Evolutionary conservation across 495 filamentous ascomycete genomes (phyloP).

Genomic region (Aspergillus taichungensis): DNA sequence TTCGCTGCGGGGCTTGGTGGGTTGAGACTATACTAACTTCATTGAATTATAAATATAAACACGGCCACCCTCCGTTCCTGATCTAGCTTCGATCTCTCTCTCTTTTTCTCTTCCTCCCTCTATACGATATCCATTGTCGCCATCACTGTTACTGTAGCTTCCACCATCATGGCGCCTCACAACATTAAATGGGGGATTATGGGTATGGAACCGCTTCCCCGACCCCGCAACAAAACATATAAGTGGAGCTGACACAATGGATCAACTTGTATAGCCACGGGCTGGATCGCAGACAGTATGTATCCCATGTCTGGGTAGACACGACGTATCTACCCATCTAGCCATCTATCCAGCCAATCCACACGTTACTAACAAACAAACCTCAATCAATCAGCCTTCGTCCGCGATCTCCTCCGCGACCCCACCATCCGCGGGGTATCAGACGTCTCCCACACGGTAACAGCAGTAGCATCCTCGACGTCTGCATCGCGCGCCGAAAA

Average conservation of each 20-base stretch:
- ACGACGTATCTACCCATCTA: neutral
- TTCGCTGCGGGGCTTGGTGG: too few relatives aligned
- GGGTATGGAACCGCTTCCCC: conserved; percentile 28
- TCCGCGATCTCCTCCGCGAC: conserved; percentile 72
- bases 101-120: neutral
- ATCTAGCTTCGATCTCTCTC: neutral
- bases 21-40: too few relatives aligned
- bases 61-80: neutral
- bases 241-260: conserved; percentile 7
- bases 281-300: conserved; percentile 67
- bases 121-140: neutral
- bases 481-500: conserved; percentile 56
- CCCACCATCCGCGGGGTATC: conserved; percentile 60
- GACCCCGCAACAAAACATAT: neutral
- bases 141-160: neutral
- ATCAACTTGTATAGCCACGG: conserved; percentile 48
- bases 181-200: conserved; percentile 73
- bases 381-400: conserved; percentile 48
- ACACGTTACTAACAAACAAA: too few relatives aligned
- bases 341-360: neutral
- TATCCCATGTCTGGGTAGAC: neutral
- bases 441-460: conserved; percentile 70
- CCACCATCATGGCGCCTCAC: conserved; percentile 40
- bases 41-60: too few relatives aligned
- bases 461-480: conserved; percentile 75